These are phyloP conservation scores for Chrysochromulina tobinii DNA, from an alignment of 78 protist genomes.

Conservation along the genomic window DNA sequence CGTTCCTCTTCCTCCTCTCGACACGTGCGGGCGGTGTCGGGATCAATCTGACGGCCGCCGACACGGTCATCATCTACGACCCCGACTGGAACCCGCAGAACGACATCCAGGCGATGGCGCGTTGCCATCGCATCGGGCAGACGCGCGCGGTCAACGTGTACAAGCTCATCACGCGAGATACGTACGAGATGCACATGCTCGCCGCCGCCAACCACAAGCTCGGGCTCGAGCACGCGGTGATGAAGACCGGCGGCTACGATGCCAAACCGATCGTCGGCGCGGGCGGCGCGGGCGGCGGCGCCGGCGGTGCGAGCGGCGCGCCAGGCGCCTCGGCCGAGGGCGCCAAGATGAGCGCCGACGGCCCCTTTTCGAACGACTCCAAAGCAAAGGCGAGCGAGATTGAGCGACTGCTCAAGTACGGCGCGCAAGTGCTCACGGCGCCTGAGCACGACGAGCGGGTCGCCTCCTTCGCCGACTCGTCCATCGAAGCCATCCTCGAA, in stretches of 20 bases:
- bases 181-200: constrained; percentile 81
- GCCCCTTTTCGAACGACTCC: background rate
- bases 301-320: too few relatives aligned
- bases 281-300: background rate
- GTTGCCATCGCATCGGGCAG: constrained; percentile 93
- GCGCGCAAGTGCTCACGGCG: constrained; percentile 26
- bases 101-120: constrained; percentile 98
- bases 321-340: too few relatives aligned
- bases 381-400: background rate
- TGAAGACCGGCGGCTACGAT: background rate
- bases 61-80: constrained; percentile 92
- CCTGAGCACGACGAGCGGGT: constrained; percentile 36
- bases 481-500: background rate
- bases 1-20: constrained; percentile 84
- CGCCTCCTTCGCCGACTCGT: background rate
- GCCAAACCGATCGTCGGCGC: background rate
- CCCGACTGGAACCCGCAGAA: constrained; percentile 83
- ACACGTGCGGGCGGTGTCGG: constrained; percentile 99
- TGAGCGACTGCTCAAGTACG: background rate
- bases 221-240: constrained; percentile 74
- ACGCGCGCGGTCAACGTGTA: constrained; percentile 71
- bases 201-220: constrained; percentile 80
- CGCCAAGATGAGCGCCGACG: background rate
- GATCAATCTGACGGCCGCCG: constrained; percentile 95
- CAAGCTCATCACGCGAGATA: constrained; percentile 78